phyloP scores from a whole-genome alignment of 257 asterid species.

The Striga asiatica region DNA sequence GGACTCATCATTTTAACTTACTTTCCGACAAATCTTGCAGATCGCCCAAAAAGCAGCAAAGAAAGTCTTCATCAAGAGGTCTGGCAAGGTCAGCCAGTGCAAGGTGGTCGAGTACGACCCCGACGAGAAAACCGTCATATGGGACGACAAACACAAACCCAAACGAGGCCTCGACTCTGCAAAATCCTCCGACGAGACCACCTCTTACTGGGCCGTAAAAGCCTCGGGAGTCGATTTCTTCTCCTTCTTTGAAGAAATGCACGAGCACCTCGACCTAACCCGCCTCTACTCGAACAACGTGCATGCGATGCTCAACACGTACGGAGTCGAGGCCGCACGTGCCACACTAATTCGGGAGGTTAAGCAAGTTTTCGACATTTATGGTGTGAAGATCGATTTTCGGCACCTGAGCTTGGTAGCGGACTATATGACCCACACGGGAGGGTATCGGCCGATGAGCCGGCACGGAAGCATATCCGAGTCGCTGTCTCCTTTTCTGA shows the following conservation, averaged over 20 bases:
- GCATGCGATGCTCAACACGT: constrained; percentile 51
- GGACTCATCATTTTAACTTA: neutral
- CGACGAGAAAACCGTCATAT: constrained; percentile 67
- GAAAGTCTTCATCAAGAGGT: constrained; percentile 53
- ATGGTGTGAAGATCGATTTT: constrained; percentile 80
- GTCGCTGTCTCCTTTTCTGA: constrained; percentile 61
- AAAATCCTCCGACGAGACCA: constrained; percentile 17
- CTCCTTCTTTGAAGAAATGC: constrained; percentile 73
- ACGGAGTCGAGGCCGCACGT: constrained; percentile 92
- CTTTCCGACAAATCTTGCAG: constrained; percentile 24
- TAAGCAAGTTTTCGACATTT: constrained; percentile 71
- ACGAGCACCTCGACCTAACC: constrained; percentile 51
- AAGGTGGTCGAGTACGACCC: constrained; percentile 69
- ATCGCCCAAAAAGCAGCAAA: constrained; percentile 74
- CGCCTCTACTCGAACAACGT: constrained; percentile 72
- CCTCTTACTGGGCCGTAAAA: constrained; percentile 69
- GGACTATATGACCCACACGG: constrained; percentile 79
- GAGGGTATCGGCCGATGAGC: constrained; percentile 84
- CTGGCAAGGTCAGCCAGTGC: constrained; percentile 68
- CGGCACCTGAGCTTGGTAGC: constrained; percentile 84
- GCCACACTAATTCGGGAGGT: constrained; percentile 72
- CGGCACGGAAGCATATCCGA: constrained; percentile 74
- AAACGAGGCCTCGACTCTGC: constrained; percentile 18
- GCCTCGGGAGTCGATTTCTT: constrained; percentile 71
- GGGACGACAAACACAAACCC: constrained; percentile 48